Evolutionary conservation across 768 basidiomycete species (phyloP), one percentile per base, ranked within the genome.

Genomic region (Suillus subaureus): DNA sequence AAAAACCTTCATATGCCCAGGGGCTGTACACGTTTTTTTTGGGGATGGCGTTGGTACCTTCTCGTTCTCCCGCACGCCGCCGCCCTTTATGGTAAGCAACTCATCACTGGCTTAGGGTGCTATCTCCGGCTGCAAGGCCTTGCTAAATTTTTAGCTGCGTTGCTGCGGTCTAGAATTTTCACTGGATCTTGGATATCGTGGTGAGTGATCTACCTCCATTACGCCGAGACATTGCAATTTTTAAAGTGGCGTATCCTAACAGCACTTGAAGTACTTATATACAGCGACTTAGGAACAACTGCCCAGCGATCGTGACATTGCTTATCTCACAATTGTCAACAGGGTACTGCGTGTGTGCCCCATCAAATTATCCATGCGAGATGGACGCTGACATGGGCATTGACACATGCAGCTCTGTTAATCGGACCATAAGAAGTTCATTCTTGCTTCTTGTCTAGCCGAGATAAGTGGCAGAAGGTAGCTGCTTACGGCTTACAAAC

Each of bases 1-100:
- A 75, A 77, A 6, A 61, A 28, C 40, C 15, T 28, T 40, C 54
- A 60, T 60, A 60, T 42, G 3, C 18, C 23, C 28, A 42, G 57
- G 16, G 58, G 58, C 58, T 26, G 58, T 60, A 58, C 57, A 58
- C 57, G 37, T 58, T 28, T 58, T 58, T 40, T 58, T 58, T 16
- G 5, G 57, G 39, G 18, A 9, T 0, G 54, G 16, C 54, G 40
- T 58, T 45, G 58, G 63, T 23, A 47, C 62, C 61, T 62, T n/a
- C 23, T 60, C 63, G 11, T 69, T 66, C 65, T 33, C 56, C 66
- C 64, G 28, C 33, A 35, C 21, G 58, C 23, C 35, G 66, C 68
- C 23, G 66, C 68, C 26, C 52, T 65, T 73, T 54, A 3, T 64
- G 66, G 23, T 39, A n/a, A 61, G 63, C 64, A 64, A 67, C 64